Percentiles rank a stretch among this genome's conserved stretches.
These are phyloP conservation scores for Arthrobotrys sphaeroides DNA, from an alignment of 2,329 filamentous ascomycete species.

Conservation along the genomic window DNA sequence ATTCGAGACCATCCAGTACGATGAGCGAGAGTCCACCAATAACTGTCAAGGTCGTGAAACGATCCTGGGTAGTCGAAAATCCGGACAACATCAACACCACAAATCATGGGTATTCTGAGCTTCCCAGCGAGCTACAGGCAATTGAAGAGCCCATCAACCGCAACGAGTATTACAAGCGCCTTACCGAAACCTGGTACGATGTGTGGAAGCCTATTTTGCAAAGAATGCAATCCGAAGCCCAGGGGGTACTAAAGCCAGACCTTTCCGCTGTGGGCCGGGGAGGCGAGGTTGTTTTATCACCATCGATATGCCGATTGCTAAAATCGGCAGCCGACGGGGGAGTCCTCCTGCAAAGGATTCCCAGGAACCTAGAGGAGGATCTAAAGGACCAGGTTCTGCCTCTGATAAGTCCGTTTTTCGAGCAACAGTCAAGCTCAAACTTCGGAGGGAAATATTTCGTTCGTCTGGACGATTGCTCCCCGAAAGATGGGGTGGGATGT, in stretches of 20 bases:
- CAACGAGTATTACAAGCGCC: not conserved
- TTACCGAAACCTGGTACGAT: not conserved
- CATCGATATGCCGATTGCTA: conserved; percentile 1
- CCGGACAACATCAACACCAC: not conserved
- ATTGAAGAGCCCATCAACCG: not conserved
- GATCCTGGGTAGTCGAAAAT: not conserved
- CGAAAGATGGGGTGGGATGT: conserved; percentile 12
- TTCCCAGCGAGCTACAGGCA: not conserved
- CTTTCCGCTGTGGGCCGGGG: not conserved
- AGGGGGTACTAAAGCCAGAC: not conserved
- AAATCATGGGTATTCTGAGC: not conserved
- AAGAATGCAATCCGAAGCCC: conserved; percentile 7
- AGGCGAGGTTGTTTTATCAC: not conserved
- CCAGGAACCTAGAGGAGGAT: conserved; percentile 7
- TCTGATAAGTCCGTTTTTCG: not conserved
- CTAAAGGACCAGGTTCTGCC: not conserved
- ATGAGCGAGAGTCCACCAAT: not conserved
- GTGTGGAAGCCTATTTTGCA: conserved; percentile 10
- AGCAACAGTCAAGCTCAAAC: not conserved
- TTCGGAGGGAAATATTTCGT: not conserved
- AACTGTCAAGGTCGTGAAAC: not conserved
- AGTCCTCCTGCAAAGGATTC: not conserved
- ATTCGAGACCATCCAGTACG: not conserved
- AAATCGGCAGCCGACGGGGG: conserved; percentile 1
- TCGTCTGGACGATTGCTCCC: conserved; percentile 21